A percentile compares a stretch with the other conserved stretches of the same genome.
phyloP scores from a whole-genome alignment of 1,284 basidiomycete genomes.

The Cryptococcus sp. region DNA sequence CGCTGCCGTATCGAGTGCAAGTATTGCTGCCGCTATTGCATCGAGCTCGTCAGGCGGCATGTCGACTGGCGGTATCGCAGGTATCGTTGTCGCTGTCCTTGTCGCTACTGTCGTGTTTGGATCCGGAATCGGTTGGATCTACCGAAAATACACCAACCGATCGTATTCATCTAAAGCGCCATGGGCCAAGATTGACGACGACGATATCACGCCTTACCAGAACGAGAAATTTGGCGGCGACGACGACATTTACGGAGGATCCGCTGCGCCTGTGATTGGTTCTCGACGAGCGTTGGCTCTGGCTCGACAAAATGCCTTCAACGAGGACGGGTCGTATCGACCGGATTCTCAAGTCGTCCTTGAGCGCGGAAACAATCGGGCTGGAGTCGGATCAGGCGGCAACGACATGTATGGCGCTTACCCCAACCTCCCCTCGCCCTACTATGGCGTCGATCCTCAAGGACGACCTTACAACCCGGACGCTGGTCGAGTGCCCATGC shows the following conservation, averaged over 20 bases:
- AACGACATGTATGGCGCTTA: constrained; percentile 12
- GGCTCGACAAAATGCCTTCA: constrained; percentile 27
- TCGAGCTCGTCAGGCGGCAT: constrained; percentile 4
- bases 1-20: background rate
- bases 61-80: constrained; percentile 30
- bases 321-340: constrained; percentile 21
- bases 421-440: constrained; percentile 10
- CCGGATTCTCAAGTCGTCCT: constrained; percentile 23
- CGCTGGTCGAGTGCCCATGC: constrained; percentile 22
- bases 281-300: constrained; percentile 29
- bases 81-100: constrained; percentile 27
- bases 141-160: constrained; percentile 25
- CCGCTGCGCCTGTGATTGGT: constrained; percentile 28
- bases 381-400: constrained; percentile 28
- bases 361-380: constrained; percentile 23
- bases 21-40: background rate
- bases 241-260: constrained; percentile 28
- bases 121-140: constrained; percentile 14
- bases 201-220: constrained; percentile 40
- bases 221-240: constrained; percentile 18
- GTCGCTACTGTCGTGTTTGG: constrained; percentile 29
- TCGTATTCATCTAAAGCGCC: constrained; percentile 21
- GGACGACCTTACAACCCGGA: constrained; percentile 28
- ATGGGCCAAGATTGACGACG: constrained; percentile 36
- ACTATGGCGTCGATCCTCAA: constrained; percentile 25